These are phyloP conservation scores for Suhomyces ambrosiae DNA, from an alignment of 1,139 yeast species.

Conservation along the genomic window DNA sequence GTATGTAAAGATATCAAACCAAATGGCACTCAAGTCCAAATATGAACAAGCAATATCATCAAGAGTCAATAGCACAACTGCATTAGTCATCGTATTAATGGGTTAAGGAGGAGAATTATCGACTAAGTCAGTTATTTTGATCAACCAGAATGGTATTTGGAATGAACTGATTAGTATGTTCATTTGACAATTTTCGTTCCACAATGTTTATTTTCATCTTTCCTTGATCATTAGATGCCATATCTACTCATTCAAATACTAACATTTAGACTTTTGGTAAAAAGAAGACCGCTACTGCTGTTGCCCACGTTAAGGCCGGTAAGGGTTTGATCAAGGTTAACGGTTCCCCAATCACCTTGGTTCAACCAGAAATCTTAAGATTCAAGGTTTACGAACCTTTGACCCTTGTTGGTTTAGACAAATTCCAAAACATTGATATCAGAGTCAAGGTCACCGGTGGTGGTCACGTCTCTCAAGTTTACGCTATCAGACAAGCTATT, in stretches of 20 bases:
- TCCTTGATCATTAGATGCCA: no score
- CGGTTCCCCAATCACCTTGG: slow-evolving; percentile 99
- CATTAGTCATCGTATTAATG: no score
- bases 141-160: no score
- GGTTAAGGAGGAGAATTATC: no score
- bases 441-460: slow-evolving; percentile 99
- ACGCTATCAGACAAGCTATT: slow-evolving; percentile 99
- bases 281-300: slow-evolving; percentile 99
- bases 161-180: no score
- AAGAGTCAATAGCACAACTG: no score
- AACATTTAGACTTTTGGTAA: slow-evolving; percentile 89
- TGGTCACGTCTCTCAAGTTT: slow-evolving; percentile 99
- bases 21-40: neutral
- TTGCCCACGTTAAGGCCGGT: slow-evolving; percentile 99
- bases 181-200: no score
- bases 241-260: no score
- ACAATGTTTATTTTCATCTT: no score
- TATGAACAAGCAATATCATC: neutral
- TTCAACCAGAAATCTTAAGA: slow-evolving; percentile 98
- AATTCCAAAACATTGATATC: slow-evolving; percentile 97
- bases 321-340: slow-evolving; percentile 98
- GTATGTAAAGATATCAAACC: slow-evolving; percentile 42
- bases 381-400: slow-evolving; percentile 99
- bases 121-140: no score
- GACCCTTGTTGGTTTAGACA: slow-evolving; percentile 97